These are phyloP conservation scores for Leishmania martiniquensis DNA, from an alignment of 208 protist species.

Conservation along the genomic window DNA sequence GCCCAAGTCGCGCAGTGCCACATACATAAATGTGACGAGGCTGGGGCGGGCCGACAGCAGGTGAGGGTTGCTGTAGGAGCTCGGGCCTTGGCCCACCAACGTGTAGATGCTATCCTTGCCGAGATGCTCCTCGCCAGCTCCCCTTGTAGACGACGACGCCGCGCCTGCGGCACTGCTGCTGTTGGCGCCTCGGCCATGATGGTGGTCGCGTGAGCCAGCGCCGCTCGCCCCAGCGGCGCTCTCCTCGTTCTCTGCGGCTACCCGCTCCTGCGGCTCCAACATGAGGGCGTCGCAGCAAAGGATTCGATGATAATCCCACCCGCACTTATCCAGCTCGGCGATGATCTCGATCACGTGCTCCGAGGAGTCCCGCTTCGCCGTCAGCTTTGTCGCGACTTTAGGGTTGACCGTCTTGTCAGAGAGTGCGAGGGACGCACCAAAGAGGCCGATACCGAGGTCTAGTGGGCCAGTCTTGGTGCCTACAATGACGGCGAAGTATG, in stretches of 20 bases:
- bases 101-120: constrained; percentile 49
- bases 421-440: constrained; percentile 54
- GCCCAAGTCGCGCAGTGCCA: constrained; percentile 71
- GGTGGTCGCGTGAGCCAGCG: constrained; percentile 2
- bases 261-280: constrained; percentile 39
- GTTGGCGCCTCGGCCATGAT: constrained; percentile 8
- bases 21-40: constrained; percentile 67
- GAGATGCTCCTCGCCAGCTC: background rate
- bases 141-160: background rate
- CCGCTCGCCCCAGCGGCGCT: background rate
- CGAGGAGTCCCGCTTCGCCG: constrained; percentile 40
- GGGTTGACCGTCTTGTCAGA: constrained; percentile 41
- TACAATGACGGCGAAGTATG: constrained; percentile 56
- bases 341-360: constrained; percentile 48
- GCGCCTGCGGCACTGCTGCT: background rate
- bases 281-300: constrained; percentile 54
- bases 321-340: constrained; percentile 55
- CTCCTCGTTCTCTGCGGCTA: constrained; percentile 6
- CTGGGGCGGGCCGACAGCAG: constrained; percentile 35
- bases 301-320: constrained; percentile 63
- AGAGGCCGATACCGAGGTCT: constrained; percentile 72
- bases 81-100: constrained; percentile 32
- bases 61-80: constrained; percentile 44
- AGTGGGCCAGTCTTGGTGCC: constrained; percentile 78
- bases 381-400: constrained; percentile 38